Evolutionary conservation across 2,329 filamentous ascomycete species (phyloP), one percentile per base, ranked within the genome.

Genomic region (Colletotrichum sp.): DNA sequence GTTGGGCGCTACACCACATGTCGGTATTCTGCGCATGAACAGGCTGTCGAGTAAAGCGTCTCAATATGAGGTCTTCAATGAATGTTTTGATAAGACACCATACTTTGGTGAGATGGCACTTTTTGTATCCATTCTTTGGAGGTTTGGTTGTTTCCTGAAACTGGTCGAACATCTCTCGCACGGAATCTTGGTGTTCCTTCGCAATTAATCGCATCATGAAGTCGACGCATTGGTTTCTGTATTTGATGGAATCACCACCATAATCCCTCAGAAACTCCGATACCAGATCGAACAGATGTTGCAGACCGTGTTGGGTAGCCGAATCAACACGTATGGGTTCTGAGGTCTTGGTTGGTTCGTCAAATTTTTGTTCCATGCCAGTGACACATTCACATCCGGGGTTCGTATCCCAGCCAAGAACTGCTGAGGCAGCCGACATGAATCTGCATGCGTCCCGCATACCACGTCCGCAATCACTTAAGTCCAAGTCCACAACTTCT

Each of bases 371-470:
- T 6, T 15, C 32, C 6, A 15, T 7, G 32, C 13, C 13, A 5
- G 1, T 12, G 30, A 12, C 4, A 32, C 3, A 7, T 4, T 43
- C 5, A n/a, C 39, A 2, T 12, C 39, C 2, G 18, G 39, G 8
- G 6, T 5, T n/a, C 2, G 18, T 43, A n/a, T n/a, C 18, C 3
- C 39, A 1, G 18, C 39, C 43, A n/a, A 13, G 0, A 13, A 48
- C 6, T 48, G 18, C 43, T 48, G 43, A 48, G 3, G 43, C 6
- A 48, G 43, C 43, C 7, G 43, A 34, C 8, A 32, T 8, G 9
- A 2, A 18, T 1, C 0, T 43, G 39, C 3, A 48, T 0, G 1
- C 6, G 10, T 48, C 0, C 0, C n/a, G 43, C 18, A 48, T 1
- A 48, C 4, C 18, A 48, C 43, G 43, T 48, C 18, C n/a, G 18